Base-by-base conservation (phyloP, 495 filamentous ascomycete species). In the Aspergillus sparsus region DNA sequence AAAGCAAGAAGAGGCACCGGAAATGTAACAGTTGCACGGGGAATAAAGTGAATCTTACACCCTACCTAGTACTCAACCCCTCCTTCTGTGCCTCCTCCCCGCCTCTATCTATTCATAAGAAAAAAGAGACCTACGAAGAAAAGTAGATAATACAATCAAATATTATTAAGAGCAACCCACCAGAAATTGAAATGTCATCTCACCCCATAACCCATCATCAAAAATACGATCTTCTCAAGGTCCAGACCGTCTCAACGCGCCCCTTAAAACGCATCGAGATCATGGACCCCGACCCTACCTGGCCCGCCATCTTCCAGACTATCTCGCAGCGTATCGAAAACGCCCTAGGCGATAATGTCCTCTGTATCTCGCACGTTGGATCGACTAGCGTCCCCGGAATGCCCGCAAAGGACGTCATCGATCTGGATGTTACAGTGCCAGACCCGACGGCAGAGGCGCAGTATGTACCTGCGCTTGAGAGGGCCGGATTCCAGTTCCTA, bases 341-440 rank as follows among this genome's bases (percentile, higher is more conserved):
- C 7, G 78, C 70, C 2, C 66, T 79, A 2, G 71, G 68, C 35
- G 41, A 60, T 21, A 57, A 53, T 3, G 46, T 57, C 18, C 16
- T 79, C 35, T 60, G 55, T 44, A 65, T 78, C 58, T 33, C 60
- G 13, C 81, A 83, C 59, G 70, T 75, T 52, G 81, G 81, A 32
- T 79, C 75, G n/a, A 83, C 81, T 37, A 78, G 76, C 32, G 77
- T 83, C 54, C 75, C 79, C 8, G 72, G 66, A 27, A 71, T 83
- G 5, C 64, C 75, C 3, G 79, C 80, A 31, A 83, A 83, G 61
- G 72, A 72, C 54, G 60, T 82, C 32, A 75, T 83, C 33, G 80
- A 83, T 55, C 65, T 83, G 33, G 80, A 83, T 60, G 64, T 83
- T n/a, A 63, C 74, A 27, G 61, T 82, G 16, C 57, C 54, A 10